Evolutionary conservation across 208 protist species (phyloP).

Genomic region (Leptomonas seymouri): DNA sequence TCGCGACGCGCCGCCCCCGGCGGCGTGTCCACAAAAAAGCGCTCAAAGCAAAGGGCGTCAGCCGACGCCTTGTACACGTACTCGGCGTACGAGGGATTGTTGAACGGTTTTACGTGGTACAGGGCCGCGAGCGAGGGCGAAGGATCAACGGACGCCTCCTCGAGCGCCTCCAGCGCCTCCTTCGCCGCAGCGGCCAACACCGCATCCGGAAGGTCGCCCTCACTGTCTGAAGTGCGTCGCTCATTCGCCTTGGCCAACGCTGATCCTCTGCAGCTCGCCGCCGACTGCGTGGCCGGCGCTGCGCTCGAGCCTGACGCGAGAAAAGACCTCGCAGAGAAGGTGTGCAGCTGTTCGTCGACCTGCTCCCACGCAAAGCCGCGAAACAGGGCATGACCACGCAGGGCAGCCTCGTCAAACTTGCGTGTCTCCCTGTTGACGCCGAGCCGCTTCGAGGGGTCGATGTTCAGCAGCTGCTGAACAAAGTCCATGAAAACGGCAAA

Average conservation of each 20-base stretch:
- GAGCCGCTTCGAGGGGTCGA: conserved; percentile 70
- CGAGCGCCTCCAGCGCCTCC: conserved; percentile 9
- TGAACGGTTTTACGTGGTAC: conserved; percentile 64
- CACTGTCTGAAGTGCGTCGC: conserved; percentile 1
- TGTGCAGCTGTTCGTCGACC: conserved; percentile 56
- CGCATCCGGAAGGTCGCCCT: neutral
- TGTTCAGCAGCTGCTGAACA: conserved; percentile 53
- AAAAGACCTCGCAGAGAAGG: conserved; percentile 42
- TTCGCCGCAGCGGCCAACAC: neutral
- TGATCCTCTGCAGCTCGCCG: neutral
- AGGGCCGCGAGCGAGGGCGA: conserved; percentile 49
- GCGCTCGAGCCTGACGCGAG: neutral
- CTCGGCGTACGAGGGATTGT: conserved; percentile 68
- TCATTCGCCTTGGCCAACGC: conserved; percentile 9
- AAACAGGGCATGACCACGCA: conserved; percentile 76
- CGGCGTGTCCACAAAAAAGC: conserved; percentile 28
- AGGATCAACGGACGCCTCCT: conserved; percentile 32
- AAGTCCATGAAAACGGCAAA: conserved; percentile 79
- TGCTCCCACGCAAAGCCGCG: conserved; percentile 64
- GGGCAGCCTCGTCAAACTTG: conserved; percentile 57
- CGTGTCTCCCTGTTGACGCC: conserved; percentile 61
- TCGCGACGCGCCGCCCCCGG: neutral
- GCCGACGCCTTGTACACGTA: conserved; percentile 83
- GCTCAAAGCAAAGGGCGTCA: conserved; percentile 84
- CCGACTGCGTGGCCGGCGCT: neutral